Evolutionary conservation across 257 asterid genomes (phyloP).

Genomic region (Solanum stenotomum): DNA sequence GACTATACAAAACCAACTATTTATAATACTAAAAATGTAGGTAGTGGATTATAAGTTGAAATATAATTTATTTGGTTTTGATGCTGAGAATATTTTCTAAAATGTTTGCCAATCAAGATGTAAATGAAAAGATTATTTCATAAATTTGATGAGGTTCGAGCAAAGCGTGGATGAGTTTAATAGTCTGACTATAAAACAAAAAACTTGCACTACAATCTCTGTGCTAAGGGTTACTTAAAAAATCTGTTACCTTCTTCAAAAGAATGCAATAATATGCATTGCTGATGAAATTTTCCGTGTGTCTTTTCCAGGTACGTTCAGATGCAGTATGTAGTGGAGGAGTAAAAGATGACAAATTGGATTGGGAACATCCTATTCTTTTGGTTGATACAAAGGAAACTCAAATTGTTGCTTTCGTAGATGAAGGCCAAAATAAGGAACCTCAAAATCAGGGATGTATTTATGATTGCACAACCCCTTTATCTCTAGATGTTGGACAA

Average conservation of each 20-base stretch:
- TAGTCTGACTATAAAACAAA: not conserved
- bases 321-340: constrained; percentile 11
- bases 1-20: not conserved
- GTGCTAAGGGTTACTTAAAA: not conserved
- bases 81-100: not conserved
- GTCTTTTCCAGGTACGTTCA: constrained; percentile 35
- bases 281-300: constrained; percentile 1
- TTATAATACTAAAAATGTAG: not conserved
- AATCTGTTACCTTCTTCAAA: not conserved
- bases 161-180: not conserved
- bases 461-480: constrained; percentile 39
- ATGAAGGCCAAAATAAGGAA: constrained; percentile 38
- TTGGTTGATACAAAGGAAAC: constrained; percentile 46
- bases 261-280: not conserved
- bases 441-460: constrained; percentile 24
- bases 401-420: constrained; percentile 45
- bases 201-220: not conserved
- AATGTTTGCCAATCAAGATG: not conserved
- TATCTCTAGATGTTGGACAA: constrained; percentile 34
- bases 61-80: not conserved
- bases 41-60: not conserved
- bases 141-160: not conserved
- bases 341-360: constrained; percentile 11
- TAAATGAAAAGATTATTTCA: not conserved
- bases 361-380: constrained; percentile 29